phyloP scores from a whole-genome alignment of 2,329 filamentous ascomycete species.

The Fusarium devonianum region DNA sequence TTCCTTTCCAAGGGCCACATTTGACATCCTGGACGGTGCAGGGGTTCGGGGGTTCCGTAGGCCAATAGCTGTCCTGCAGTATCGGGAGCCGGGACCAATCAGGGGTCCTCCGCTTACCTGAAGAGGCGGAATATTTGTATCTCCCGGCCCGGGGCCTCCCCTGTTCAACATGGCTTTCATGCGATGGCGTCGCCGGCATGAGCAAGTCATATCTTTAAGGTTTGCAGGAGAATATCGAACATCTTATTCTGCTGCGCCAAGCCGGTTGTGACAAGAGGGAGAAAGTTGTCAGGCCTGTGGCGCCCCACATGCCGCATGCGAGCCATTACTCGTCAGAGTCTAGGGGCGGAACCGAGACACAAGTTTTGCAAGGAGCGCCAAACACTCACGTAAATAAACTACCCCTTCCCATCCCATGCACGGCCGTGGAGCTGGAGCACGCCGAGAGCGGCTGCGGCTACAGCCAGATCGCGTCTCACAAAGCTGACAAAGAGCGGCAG shows the following conservation, averaged over 20 bases:
- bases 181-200: no score
- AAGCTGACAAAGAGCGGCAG: slow-evolving; percentile 29
- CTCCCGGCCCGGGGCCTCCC: slow-evolving; percentile 8
- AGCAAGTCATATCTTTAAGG: no score
- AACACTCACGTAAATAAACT: background rate
- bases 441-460: slow-evolving; percentile 8
- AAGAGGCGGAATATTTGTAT: slow-evolving; percentile 25
- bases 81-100: slow-evolving; percentile 25
- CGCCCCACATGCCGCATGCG: slow-evolving; percentile 26
- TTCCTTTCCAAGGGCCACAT: slow-evolving; percentile 4
- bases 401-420: no score
- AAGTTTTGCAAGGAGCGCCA: slow-evolving; percentile 1
- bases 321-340: slow-evolving; percentile 18
- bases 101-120: slow-evolving; percentile 10
- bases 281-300: slow-evolving; percentile 4
- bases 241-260: background rate
- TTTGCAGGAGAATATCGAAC: slow-evolving; percentile 10
- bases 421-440: slow-evolving; percentile 1
- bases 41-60: slow-evolving; percentile 15
- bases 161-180: no score
- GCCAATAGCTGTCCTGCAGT: slow-evolving; percentile 22
- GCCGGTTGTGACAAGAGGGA: background rate
- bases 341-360: slow-evolving; percentile 13
- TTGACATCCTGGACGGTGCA: slow-evolving; percentile 15
- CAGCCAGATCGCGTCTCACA: slow-evolving; percentile 6